Evolutionary conservation across 163 green algal species (phyloP).

Genomic region (Chlorella variabilis): DNA sequence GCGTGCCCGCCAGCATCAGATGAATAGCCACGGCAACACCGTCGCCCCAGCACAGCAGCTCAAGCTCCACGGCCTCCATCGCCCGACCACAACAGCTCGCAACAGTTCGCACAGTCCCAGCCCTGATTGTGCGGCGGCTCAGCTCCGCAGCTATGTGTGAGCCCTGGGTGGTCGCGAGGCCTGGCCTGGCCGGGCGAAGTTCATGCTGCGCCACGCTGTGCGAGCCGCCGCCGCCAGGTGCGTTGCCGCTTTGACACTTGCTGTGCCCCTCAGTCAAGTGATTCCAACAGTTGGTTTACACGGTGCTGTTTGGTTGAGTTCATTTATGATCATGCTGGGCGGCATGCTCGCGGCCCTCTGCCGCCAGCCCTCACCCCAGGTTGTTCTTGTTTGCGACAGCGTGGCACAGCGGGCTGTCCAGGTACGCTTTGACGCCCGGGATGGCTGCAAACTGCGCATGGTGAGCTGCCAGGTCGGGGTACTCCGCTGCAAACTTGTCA

Average conservation of each 20-base stretch:
- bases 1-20: not conserved
- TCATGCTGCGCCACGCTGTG: too few relatives aligned
- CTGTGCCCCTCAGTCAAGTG: too few relatives aligned
- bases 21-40: not conserved
- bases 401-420: not conserved
- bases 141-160: too few relatives aligned
- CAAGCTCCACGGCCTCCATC: not conserved
- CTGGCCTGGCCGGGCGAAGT: too few relatives aligned
- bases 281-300: too few relatives aligned
- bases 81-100: not conserved
- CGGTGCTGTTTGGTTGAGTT: too few relatives aligned
- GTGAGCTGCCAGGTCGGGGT: conserved; percentile 11
- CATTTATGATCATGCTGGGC: too few relatives aligned
- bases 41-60: not conserved
- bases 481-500: not conserved
- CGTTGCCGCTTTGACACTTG: too few relatives aligned
- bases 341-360: too few relatives aligned
- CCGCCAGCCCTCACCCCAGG: conserved; percentile 13
- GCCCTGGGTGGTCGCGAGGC: too few relatives aligned
- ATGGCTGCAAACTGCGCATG: conserved; percentile 17
- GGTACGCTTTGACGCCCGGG: conserved; percentile 22
- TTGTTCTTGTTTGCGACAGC: conserved; percentile 28
- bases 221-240: too few relatives aligned
- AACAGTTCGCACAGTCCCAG: not conserved
- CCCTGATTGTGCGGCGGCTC: not conserved